phyloP scores from a whole-genome alignment of 352 stramenopile species.

The Phytophthora multivora region DNA sequence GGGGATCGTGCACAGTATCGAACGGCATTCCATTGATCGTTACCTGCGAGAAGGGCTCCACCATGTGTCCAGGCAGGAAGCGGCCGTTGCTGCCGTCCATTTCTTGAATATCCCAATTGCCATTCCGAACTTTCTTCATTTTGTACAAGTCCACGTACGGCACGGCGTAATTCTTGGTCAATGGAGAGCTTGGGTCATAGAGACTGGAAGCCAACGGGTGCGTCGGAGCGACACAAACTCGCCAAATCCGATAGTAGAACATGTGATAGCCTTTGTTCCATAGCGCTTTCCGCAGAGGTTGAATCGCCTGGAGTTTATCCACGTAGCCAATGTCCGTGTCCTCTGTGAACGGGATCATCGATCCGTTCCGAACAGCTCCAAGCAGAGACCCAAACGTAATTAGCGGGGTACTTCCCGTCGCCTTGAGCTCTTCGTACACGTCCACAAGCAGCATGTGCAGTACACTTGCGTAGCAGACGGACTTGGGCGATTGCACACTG shows the following conservation, averaged over 20 bases:
- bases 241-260: conserved; percentile 43
- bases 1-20: conserved; percentile 41
- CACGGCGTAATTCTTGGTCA: conserved; percentile 18
- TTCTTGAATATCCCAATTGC: conserved; percentile 36
- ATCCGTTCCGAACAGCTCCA: conserved; percentile 51
- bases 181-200: conserved; percentile 38
- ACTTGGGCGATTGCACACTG: conserved; percentile 25
- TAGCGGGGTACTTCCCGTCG: conserved; percentile 29
- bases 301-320: conserved; percentile 12
- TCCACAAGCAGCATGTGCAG: conserved; percentile 67
- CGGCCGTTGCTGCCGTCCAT: conserved; percentile 28
- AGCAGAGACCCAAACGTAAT: conserved; percentile 56
- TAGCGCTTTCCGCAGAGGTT: conserved; percentile 24
- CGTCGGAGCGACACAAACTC: conserved; percentile 52
- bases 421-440: conserved; percentile 51
- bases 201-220: conserved; percentile 45
- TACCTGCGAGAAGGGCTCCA: conserved; percentile 35
- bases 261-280: conserved; percentile 58
- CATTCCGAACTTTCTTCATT: conserved; percentile 20
- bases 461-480: conserved; percentile 57
- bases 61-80: conserved; percentile 19
- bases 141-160: conserved; percentile 53
- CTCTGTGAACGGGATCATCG: conserved; percentile 64
- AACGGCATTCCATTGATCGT: conserved; percentile 42
- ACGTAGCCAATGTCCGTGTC: conserved; percentile 58